phyloP scores from a whole-genome alignment of 2,329 filamentous ascomycete genomes.

The Botrytis aclada region DNA sequence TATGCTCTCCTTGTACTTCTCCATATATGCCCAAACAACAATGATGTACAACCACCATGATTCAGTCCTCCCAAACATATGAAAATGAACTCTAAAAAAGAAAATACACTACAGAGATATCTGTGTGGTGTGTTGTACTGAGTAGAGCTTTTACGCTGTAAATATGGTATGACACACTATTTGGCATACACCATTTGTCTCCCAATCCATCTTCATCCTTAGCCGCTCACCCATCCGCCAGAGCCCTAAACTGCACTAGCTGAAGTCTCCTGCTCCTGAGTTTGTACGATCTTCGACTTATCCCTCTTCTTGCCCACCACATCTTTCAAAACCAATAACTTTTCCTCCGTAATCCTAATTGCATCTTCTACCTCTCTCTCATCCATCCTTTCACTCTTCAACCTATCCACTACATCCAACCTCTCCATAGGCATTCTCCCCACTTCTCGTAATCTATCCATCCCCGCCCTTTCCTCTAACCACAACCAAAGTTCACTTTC shows the following conservation, averaged over 20 bases:
- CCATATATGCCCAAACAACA: background rate
- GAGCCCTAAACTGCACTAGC: background rate
- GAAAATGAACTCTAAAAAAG: background rate
- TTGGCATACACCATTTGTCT: background rate
- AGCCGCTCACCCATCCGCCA: background rate
- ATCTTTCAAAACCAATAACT: slow-evolving; percentile 70
- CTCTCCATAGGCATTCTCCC: slow-evolving; percentile 33
- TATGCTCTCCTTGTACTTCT: background rate
- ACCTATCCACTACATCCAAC: slow-evolving; percentile 28
- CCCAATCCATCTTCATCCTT: background rate
- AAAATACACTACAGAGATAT: background rate
- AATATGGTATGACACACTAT: background rate
- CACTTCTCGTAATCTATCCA: slow-evolving; percentile 70
- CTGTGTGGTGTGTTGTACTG: background rate
- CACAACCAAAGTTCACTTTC: slow-evolving; percentile 40
- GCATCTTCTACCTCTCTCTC: slow-evolving; percentile 36
- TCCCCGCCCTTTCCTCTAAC: slow-evolving; percentile 42
- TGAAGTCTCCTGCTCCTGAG: background rate
- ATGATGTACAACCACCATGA: background rate
- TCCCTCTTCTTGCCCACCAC: slow-evolving; percentile 52
- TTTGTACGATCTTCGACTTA: background rate
- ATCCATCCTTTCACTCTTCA: slow-evolving; percentile 29
- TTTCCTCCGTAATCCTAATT: slow-evolving; percentile 73
- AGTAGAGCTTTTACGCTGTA: slow-evolving; percentile 12
- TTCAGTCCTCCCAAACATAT: background rate